These are phyloP conservation scores for Aechmea fasciata DNA, from an alignment of 176 grass and related monocot species.

Conservation along the genomic window DNA sequence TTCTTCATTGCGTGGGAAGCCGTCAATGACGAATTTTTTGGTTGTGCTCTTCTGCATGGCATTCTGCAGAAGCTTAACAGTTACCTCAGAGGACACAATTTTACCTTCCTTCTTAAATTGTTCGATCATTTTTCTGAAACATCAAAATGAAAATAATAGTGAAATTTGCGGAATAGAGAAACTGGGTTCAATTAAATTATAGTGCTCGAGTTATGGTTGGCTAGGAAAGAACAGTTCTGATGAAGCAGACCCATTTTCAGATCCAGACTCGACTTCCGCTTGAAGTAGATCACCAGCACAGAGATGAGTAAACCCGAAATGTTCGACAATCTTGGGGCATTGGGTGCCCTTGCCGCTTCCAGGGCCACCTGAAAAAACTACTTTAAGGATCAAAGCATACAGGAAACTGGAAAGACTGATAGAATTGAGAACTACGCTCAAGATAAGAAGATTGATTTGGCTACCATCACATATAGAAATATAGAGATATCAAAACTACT, in stretches of 20 bases:
- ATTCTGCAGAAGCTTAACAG: constrained; percentile 11
- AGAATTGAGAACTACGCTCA: background rate
- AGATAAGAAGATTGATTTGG: background rate
- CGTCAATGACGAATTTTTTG: constrained; percentile 22
- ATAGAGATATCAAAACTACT: too few relatives aligned
- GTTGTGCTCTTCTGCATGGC: constrained; percentile 11
- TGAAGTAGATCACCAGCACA: constrained; percentile 6
- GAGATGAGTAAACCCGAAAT: constrained; percentile 8
- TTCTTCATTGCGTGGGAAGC: constrained; percentile 16
- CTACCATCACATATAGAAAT: too few relatives aligned
- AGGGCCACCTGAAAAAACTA: background rate
- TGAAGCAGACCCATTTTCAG: constrained; percentile 1
- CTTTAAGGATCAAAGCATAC: background rate
- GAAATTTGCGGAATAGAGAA: background rate
- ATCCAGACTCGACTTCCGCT: background rate
- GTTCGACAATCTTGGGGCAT: constrained; percentile 6
- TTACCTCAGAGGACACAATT: constrained; percentile 23
- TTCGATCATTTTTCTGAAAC: constrained; percentile 16
- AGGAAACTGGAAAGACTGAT: background rate
- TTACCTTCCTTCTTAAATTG: constrained; percentile 23
- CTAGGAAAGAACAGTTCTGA: background rate
- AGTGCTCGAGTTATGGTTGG: background rate
- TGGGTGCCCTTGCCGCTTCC: constrained; percentile 2
- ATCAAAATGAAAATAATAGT: background rate
- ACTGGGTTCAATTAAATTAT: background rate